Base-by-base conservation (phyloP, 768 basidiomycete genomes). In the Melanogaster broomeanus region DNA sequence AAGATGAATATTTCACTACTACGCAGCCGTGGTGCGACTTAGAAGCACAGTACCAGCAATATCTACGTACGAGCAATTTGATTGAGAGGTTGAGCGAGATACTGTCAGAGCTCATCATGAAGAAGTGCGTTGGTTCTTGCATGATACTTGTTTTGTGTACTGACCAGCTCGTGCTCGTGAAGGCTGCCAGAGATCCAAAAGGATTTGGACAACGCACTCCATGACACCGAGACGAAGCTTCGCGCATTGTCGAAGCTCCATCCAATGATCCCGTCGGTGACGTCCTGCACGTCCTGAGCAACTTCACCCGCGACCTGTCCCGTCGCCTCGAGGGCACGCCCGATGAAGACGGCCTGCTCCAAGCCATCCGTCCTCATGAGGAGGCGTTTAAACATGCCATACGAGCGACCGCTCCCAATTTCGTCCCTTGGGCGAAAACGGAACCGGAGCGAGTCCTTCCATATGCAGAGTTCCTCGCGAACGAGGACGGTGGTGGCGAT, bases 101-200 rank as follows among this genome's bases (percentile, higher is more conserved):
- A 6, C 62, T 92, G 0, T 85, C 85, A 0, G 80, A 84, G 25
- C 65, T 87, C 3, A 86, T 90, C 31, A 67, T 77, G 0, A 82
- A 81, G 55, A 70, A 83, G 88, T 86, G 47, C 3, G 71, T 64
- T 19, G 28, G 10, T 9, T n/a, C 4, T 12, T 27, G 30, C 19
- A 7, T n/a, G 8, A 35, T n/a, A 7, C 24, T 24, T 30, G 38
- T 24, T 48, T n/a, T 8, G 22, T 9, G 50, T 51, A 18, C 51
- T 54, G 8, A 58, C 18, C 24, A 10, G 3, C 28, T n/a, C 21
- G 18, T 28, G 38, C 22, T 10, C 6, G 13, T 9, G 18, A 48
- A 90, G 88, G 39, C 72, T 90, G 0, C 87, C 88, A 0, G 68
- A 78, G 51, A 81, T 88, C 10, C 78, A 82, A 44, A 72, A 79